These are phyloP conservation scores for Thalassiosira hispida DNA, from an alignment of 352 stramenopile genomes.

Conservation along the genomic window DNA sequence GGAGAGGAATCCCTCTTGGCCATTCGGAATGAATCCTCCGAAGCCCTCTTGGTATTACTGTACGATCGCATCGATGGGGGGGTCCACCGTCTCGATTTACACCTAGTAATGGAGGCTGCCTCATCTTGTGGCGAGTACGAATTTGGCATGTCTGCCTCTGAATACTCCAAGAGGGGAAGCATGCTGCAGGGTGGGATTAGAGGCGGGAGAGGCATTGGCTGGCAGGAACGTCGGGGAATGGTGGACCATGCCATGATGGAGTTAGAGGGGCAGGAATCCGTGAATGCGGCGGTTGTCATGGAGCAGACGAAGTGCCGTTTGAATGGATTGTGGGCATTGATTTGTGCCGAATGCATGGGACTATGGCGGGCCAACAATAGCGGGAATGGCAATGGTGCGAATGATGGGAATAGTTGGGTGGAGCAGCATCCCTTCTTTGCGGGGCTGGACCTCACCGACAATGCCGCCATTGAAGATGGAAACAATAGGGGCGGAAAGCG, in stretches of 20 bases:
- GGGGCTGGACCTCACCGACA: conserved; percentile 22
- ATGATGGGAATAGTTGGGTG: conserved; percentile 31
- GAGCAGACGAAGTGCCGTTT: conserved; percentile 14
- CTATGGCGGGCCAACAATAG: conserved; percentile 56
- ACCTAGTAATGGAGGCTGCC: conserved; percentile 35
- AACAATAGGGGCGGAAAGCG: background rate
- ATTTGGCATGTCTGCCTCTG: conserved; percentile 31
- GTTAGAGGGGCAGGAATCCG: background rate
- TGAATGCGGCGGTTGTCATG: background rate
- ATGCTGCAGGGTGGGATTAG: background rate
- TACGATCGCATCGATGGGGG: conserved; percentile 70
- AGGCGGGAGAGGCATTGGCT: background rate
- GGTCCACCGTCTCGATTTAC: conserved; percentile 39
- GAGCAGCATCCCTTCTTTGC: conserved; percentile 54
- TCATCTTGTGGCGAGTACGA: conserved; percentile 22
- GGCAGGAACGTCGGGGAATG: background rate
- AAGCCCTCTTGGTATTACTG: conserved; percentile 62
- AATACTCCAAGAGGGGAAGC: conserved; percentile 8
- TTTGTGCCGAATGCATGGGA: conserved; percentile 63
- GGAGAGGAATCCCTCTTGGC: conserved; percentile 3
- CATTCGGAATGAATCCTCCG: conserved; percentile 53
- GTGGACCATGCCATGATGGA: too few species aligned
- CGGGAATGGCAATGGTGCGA: background rate
- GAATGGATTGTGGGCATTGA: conserved; percentile 55
- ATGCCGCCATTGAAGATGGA: background rate